Conservation (phyloP, 805 yeast genomes). For the Starmerella ratchasimensis region DNA sequence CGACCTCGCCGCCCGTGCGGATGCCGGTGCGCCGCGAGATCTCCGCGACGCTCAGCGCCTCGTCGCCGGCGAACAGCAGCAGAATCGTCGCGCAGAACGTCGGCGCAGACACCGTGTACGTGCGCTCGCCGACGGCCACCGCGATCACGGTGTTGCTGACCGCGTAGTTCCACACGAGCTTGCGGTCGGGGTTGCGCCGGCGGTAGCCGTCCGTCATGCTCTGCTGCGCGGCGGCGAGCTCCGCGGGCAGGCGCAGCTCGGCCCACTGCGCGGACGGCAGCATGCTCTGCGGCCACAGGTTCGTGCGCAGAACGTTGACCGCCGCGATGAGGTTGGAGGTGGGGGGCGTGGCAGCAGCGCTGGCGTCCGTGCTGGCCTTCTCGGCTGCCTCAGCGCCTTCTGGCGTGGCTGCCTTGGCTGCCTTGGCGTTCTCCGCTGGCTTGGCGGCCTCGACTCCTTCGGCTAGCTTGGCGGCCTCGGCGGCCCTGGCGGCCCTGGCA, state of each 20-base stretch:
- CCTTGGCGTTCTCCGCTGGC: too few relatives aligned
- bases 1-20: constrained; percentile 51
- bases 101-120: constrained; percentile 70
- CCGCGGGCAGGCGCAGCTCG: too few relatives aligned
- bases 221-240: too few relatives aligned
- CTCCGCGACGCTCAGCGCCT: constrained; percentile 42
- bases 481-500: too few relatives aligned
- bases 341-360: background rate
- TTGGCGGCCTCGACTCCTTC: too few relatives aligned
- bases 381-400: too few relatives aligned
- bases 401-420: too few relatives aligned
- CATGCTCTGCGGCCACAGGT: constrained; percentile 53
- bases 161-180: constrained; percentile 64
- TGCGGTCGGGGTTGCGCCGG: constrained; percentile 29
- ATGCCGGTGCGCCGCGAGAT: constrained; percentile 54
- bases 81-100: constrained; percentile 69
- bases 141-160: constrained; percentile 73
- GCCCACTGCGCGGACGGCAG: too few relatives aligned
- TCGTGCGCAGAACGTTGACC: constrained; percentile 51
- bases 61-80: constrained; percentile 51
- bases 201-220: too few relatives aligned
- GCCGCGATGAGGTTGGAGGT: constrained; percentile 22
- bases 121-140: constrained; percentile 49
- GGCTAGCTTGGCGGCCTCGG: too few relatives aligned
- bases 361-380: too few relatives aligned